Evolutionary conservation across 2,329 filamentous ascomycete genomes (phyloP).

Genomic region (Aureobasidium musti): DNA sequence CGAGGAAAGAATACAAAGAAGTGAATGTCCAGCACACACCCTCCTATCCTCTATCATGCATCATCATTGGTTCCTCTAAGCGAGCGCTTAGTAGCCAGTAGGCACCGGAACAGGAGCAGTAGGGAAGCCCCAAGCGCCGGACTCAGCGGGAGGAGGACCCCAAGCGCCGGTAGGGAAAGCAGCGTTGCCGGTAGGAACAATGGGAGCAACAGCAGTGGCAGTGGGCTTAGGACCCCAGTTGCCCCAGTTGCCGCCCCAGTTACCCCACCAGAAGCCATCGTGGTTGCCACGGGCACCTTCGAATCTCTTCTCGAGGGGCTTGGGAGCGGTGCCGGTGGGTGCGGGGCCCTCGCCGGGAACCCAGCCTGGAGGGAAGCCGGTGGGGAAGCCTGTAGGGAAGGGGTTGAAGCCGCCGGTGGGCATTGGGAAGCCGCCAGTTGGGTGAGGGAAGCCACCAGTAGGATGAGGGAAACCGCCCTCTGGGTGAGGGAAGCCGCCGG

Average conservation of each 20-base stretch:
- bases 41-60: conserved; percentile 5
- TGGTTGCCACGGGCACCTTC: conserved; percentile 19
- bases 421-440: conserved; percentile 24
- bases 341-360: conserved; percentile 1
- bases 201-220: background rate
- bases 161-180: conserved; percentile 6
- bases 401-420: conserved; percentile 17
- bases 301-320: conserved; percentile 21
- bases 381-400: conserved; percentile 15
- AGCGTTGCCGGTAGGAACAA: conserved; percentile 2
- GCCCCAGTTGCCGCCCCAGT: conserved; percentile 11
- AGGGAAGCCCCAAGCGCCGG: too few relatives aligned
- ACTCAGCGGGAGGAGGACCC: background rate
- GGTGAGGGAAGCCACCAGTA: conserved; percentile 7
- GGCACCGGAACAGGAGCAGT: conserved; percentile 16
- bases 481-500: conserved; percentile 16
- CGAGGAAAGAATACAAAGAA: background rate
- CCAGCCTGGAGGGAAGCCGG: conserved; percentile 29
- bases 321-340: conserved; percentile 11
- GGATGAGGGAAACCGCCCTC: conserved; percentile 23
- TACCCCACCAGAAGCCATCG: conserved; percentile 15
- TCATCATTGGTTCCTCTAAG: background rate
- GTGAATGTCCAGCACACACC: conserved; percentile 17
- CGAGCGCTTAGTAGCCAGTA: conserved; percentile 11
- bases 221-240: conserved; percentile 18